Conservation (phyloP, 768 basidiomycete genomes). For the Kockovaella imperatae region DNA sequence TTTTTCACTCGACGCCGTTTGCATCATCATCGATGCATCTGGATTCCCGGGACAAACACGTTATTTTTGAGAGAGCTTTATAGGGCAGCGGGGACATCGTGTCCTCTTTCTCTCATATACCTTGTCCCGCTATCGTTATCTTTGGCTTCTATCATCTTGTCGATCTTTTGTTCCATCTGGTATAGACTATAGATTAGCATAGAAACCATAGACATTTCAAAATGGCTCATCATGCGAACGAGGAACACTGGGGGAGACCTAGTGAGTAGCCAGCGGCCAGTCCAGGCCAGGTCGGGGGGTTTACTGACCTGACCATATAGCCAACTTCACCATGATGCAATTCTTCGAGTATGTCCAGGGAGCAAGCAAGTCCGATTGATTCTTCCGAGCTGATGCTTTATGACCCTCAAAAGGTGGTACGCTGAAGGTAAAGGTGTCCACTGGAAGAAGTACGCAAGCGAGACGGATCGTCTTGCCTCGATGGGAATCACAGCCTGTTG, state of each 20-base stretch:
- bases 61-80: no score
- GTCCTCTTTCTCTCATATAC: no score
- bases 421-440: slow-evolving; percentile 39
- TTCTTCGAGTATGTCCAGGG: slow-evolving; percentile 10
- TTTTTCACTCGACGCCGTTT: no score
- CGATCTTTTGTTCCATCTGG: no score
- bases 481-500: slow-evolving; percentile 47
- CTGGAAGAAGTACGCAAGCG: slow-evolving; percentile 42
- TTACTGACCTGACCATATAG: not conserved
- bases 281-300: not conserved
- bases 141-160: no score
- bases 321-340: slow-evolving; percentile 11
- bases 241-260: not conserved
- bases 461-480: slow-evolving; percentile 34
- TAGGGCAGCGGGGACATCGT: no score
- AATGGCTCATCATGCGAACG: slow-evolving; percentile 4
- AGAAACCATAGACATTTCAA: no score
- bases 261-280: not conserved
- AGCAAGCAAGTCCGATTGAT: no score
- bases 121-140: no score
- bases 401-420: slow-evolving; percentile 16
- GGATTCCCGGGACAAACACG: no score
- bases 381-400: not conserved
- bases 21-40: no score
- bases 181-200: no score